Evolutionary conservation across 2,329 filamentous ascomycete species (phyloP), one percentile per base, ranked within the genome.

Genomic region (Coniochaeta sp.): DNA sequence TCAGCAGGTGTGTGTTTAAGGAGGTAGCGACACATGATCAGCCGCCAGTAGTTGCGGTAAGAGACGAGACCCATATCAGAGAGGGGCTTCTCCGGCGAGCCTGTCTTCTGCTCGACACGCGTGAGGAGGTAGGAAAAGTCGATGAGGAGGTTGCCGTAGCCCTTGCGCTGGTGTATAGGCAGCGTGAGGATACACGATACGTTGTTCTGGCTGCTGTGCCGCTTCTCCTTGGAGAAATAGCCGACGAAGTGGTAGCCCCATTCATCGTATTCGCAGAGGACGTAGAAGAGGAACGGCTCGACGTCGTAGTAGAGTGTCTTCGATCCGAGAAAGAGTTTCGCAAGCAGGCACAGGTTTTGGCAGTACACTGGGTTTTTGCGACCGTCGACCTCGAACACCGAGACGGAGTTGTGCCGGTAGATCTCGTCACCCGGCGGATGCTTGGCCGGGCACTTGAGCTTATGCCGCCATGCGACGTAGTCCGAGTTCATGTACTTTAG

Each of bases 401-500:
- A 96, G 48, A 95, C 84, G 27, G 91, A 89, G 48, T 86, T 85
- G 61, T 96, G 86, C 1, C 94, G 87, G 65, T 99, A 99, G 48
- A 99, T 97, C 66, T 99, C 94, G 63, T 99, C 94, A 22, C 94
- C 94, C 0, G 95, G 95, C 3, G 94, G 95, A 63, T 97, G 91
- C 67, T 97, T 97, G 31, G 91, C 91, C 6, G 90, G 88, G 61
- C 94, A 99, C 73, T 99, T 99, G 61, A 91, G 81, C 72, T 97
- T 97, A 70, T 99, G 94, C 50, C 94, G 83, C 90, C 92, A 97
- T 13, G 94, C 92, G 26, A 99, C 94, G 62, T 95, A 97, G 66
- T 96, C 92, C 16, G 94, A 97, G 68, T 95, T 96, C 91, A 99
- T 96, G 72, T 99, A 99, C 71, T 97, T 99, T 54, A 99, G 77